Evolutionary conservation across 1,139 yeast species (phyloP).

Genomic region (Suhomyces coccinellae): DNA sequence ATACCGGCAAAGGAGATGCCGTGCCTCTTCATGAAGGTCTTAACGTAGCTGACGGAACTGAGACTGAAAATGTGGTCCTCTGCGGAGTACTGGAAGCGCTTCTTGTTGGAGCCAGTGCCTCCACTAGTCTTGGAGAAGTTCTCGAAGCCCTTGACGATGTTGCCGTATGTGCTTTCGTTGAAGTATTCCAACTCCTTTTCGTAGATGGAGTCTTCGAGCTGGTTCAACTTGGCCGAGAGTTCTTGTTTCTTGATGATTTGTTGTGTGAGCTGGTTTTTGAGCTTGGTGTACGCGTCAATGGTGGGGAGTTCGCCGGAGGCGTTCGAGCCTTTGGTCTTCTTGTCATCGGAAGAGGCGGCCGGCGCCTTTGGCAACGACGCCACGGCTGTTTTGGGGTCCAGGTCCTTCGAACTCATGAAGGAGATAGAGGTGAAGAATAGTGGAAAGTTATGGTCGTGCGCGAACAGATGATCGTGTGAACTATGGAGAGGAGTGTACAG

Average conservation of each 20-base stretch:
- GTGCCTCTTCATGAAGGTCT: conserved; percentile 50
- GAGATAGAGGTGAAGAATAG: background rate
- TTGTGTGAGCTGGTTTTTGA: conserved; percentile 67
- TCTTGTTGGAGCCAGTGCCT: conserved; percentile 42
- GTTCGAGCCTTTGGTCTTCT: background rate
- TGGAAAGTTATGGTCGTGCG: background rate
- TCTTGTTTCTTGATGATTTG: conserved; percentile 64
- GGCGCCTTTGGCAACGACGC: conserved; percentile 3
- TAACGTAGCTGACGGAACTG: conserved; percentile 72
- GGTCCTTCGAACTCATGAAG: conserved; percentile 5
- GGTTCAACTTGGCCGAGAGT: conserved; percentile 60
- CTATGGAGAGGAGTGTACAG: background rate
- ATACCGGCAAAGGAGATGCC: conserved; percentile 17
- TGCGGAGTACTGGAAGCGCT: conserved; percentile 62
- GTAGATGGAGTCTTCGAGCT: conserved; percentile 78
- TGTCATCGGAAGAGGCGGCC: conserved; percentile 3
- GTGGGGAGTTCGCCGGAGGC: conserved; percentile 14
- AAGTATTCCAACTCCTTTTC: conserved; percentile 79
- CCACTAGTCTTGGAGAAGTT: conserved; percentile 60
- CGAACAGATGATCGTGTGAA: background rate
- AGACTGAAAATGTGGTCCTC: conserved; percentile 85
- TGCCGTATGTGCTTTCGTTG: conserved; percentile 68
- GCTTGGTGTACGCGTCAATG: conserved; percentile 50
- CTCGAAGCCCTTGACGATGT: conserved; percentile 88
- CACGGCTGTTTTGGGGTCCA: background rate